Evolutionary conservation across 345 rosid genomes (phyloP).

Genomic region (Noccaea bulbosa): DNA sequence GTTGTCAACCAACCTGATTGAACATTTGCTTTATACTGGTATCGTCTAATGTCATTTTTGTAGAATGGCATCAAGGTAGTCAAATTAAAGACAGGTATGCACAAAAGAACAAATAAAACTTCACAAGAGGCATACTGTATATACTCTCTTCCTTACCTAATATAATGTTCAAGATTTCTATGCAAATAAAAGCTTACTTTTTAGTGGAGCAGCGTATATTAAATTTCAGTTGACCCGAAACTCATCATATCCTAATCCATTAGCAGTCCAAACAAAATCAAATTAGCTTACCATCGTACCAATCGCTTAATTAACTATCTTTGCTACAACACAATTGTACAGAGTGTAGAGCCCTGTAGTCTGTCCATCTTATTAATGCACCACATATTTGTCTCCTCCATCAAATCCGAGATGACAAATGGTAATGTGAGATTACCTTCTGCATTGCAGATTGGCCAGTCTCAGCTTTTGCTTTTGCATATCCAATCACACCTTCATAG

Average conservation of each 20-base stretch:
- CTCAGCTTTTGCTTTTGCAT: conserved; percentile 87
- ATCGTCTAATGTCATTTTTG: neutral
- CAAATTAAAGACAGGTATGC: conserved; percentile 3
- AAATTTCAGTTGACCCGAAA: neutral
- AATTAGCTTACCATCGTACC: neutral
- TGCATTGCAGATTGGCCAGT: conserved; percentile 79
- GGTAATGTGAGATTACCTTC: conserved; percentile 60
- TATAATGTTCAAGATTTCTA: conserved; percentile 8
- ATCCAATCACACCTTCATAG: conserved; percentile 87
- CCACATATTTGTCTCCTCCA: neutral
- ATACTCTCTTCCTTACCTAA: neutral
- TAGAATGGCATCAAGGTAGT: neutral
- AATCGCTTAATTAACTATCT: conserved; percentile 13
- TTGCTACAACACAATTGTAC: conserved; percentile 1
- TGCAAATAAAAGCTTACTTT: neutral
- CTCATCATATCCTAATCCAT: conserved; percentile 8
- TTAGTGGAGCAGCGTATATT: neutral
- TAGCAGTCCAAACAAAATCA: neutral
- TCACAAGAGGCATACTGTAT: neutral
- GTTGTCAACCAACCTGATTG: conserved; percentile 13
- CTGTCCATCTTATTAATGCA: neutral
- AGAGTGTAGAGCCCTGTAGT: neutral
- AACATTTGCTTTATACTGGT: neutral
- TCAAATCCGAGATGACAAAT: conserved; percentile 2
- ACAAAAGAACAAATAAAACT: conserved; percentile 2